These are phyloP conservation scores for Acer campestre DNA, from an alignment of 345 rosid species.

Conservation along the genomic window DNA sequence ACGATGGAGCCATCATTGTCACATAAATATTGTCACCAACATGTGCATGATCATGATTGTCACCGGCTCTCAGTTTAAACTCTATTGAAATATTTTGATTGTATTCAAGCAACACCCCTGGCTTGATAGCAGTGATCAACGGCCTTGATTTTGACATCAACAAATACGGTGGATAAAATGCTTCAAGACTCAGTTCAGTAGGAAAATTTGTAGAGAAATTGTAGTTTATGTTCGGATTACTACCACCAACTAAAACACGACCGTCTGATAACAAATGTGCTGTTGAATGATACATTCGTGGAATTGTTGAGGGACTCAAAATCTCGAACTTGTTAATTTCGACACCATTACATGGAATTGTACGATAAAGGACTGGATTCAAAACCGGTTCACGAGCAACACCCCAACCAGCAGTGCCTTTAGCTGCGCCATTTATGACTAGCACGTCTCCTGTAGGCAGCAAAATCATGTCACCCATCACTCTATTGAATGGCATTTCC, in stretches of 20 bases:
- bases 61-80: conserved; percentile 19
- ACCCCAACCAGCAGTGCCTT: conserved; percentile 36
- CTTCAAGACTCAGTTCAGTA: conserved; percentile 44
- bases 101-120: conserved; percentile 16
- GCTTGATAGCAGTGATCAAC: conserved; percentile 22
- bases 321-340: conserved; percentile 24
- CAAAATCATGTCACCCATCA: conserved; percentile 57
- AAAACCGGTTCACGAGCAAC: conserved; percentile 22
- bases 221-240: conserved; percentile 41
- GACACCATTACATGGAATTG: not conserved
- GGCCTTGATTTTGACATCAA: conserved; percentile 22
- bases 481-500: conserved; percentile 47
- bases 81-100: conserved; percentile 27
- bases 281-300: conserved; percentile 49
- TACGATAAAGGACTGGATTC: conserved; percentile 25
- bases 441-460: conserved; percentile 49
- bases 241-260: conserved; percentile 47
- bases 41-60: not conserved
- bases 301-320: conserved; percentile 35
- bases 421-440: conserved; percentile 46
- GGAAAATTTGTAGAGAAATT: conserved; percentile 38
- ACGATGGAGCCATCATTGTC: conserved; percentile 55
- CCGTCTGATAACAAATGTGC: conserved; percentile 48
- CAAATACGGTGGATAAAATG: conserved; percentile 50
- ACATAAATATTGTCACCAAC: conserved; percentile 17